Conservation (phyloP, 2,329 filamentous ascomycete species). For the Zasmidium citrigriseum region DNA sequence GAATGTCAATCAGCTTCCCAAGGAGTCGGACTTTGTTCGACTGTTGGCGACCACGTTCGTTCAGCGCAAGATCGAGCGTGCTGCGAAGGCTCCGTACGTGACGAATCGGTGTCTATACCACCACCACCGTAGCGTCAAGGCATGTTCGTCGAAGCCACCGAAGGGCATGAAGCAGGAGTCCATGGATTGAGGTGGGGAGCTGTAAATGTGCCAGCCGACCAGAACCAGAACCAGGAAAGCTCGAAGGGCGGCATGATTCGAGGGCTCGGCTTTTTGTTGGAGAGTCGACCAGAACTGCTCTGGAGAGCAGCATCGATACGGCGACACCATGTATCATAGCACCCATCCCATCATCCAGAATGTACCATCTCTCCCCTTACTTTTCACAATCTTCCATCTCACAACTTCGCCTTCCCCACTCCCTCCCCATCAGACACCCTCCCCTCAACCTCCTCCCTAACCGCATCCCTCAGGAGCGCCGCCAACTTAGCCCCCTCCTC, state of each 20-base stretch:
- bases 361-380: background rate
- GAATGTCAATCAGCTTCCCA: background rate
- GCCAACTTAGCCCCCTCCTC: conserved; percentile 68
- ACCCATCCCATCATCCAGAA: background rate
- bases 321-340: background rate
- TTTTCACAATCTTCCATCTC: conserved; percentile 2
- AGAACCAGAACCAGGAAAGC: too few relatives aligned
- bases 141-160: background rate
- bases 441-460: conserved; percentile 29
- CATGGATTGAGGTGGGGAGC: too few relatives aligned
- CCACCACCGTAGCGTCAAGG: background rate
- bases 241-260: too few relatives aligned
- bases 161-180: background rate
- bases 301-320: too few relatives aligned
- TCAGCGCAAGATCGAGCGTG: background rate
- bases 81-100: background rate
- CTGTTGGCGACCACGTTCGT: background rate
- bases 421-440: background rate
- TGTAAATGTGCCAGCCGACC: too few relatives aligned
- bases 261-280: too few relatives aligned
- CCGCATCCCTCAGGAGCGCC: conserved; percentile 44
- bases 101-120: background rate
- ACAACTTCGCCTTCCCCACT: conserved; percentile 9
- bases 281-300: too few relatives aligned
- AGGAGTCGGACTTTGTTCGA: background rate